These are phyloP conservation scores for Ophiostoma angusticollis DNA, from an alignment of 2,329 filamentous ascomycete genomes.

Conservation along the genomic window DNA sequence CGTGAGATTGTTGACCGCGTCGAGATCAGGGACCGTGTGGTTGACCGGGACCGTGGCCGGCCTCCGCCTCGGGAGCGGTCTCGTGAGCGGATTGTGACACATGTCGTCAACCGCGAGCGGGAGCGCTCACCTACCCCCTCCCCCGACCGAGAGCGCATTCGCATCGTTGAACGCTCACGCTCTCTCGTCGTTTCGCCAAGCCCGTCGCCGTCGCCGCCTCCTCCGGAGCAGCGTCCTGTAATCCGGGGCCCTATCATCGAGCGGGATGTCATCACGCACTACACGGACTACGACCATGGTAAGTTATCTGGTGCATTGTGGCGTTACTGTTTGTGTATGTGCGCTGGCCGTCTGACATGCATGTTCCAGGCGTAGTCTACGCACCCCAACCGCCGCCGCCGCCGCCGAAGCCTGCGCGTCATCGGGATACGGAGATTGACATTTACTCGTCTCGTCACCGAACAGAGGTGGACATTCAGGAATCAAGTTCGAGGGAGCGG, in stretches of 20 bases:
- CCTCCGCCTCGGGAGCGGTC: slow-evolving; percentile 9
- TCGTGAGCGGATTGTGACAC: slow-evolving; percentile 16
- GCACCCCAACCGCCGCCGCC: slow-evolving; percentile 38
- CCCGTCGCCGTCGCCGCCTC: slow-evolving; percentile 38
- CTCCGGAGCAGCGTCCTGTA: slow-evolving; percentile 39
- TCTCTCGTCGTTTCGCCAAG: slow-evolving; percentile 32
- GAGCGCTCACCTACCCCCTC: slow-evolving; percentile 32
- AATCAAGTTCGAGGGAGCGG: slow-evolving; percentile 29
- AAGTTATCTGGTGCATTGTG: slow-evolving; percentile 20
- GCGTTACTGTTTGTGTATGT: neutral
- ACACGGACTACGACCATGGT: slow-evolving; percentile 80
- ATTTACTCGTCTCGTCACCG: slow-evolving; percentile 41
- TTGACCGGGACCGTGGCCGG: slow-evolving; percentile 9
- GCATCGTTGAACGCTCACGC: slow-evolving; percentile 36
- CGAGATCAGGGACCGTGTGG: slow-evolving; percentile 19
- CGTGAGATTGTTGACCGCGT: slow-evolving; percentile 18
- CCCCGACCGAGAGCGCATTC: slow-evolving; percentile 32
- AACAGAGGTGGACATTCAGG: slow-evolving; percentile 45
- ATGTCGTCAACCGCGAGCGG: slow-evolving; percentile 30
- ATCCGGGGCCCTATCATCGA: slow-evolving; percentile 70
- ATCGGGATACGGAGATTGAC: slow-evolving; percentile 49
- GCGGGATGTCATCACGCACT: slow-evolving; percentile 80
- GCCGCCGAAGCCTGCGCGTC: slow-evolving; percentile 27
- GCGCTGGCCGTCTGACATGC: too few species aligned
- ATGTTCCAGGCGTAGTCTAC: slow-evolving; percentile 31